Percentiles rank a stretch among this genome's conserved stretches.
phyloP scores from a whole-genome alignment of 1,139 yeast species.

The Candida gigantensis region DNA sequence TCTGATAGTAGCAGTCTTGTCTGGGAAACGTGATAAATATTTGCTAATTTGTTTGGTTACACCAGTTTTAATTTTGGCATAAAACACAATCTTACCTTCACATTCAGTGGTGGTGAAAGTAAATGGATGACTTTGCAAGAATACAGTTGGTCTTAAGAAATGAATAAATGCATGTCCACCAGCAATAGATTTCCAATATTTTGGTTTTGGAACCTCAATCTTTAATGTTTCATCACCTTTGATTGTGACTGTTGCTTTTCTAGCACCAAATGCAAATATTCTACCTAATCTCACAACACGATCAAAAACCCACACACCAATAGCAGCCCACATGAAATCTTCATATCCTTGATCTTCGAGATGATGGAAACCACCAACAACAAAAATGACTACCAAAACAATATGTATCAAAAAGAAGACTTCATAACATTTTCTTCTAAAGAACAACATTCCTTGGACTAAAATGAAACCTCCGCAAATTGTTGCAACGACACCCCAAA shows the following conservation, averaged over 20 bases:
- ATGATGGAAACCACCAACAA: slow-evolving; percentile 42
- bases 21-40: slow-evolving; percentile 28
- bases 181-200: slow-evolving; percentile 38
- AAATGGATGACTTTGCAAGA: slow-evolving; percentile 47
- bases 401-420: slow-evolving; percentile 40
- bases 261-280: slow-evolving; percentile 34
- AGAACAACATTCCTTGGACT: slow-evolving; percentile 35
- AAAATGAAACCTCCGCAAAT: slow-evolving; percentile 33
- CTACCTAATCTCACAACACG: slow-evolving; percentile 34
- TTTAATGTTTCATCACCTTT: slow-evolving; percentile 40
- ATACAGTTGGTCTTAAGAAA: slow-evolving; percentile 36
- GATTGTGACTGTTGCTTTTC: slow-evolving; percentile 34
- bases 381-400: slow-evolving; percentile 35
- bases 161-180: slow-evolving; percentile 55
- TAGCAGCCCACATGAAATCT: slow-evolving; percentile 35
- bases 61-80: slow-evolving; percentile 35
- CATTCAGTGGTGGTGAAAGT: slow-evolving; percentile 23
- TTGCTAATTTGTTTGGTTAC: slow-evolving; percentile 30
- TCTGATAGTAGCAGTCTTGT: slow-evolving; percentile 24
- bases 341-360: slow-evolving; percentile 35
- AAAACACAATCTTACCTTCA: slow-evolving; percentile 26
- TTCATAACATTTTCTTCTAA: slow-evolving; percentile 44
- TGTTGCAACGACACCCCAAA: slow-evolving; percentile 51
- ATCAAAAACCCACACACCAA: slow-evolving; percentile 45
- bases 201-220: slow-evolving; percentile 39